Base-by-base conservation (phyloP, 108 stramenopile species). In the Pseudonitzschia delicatissima region DNA sequence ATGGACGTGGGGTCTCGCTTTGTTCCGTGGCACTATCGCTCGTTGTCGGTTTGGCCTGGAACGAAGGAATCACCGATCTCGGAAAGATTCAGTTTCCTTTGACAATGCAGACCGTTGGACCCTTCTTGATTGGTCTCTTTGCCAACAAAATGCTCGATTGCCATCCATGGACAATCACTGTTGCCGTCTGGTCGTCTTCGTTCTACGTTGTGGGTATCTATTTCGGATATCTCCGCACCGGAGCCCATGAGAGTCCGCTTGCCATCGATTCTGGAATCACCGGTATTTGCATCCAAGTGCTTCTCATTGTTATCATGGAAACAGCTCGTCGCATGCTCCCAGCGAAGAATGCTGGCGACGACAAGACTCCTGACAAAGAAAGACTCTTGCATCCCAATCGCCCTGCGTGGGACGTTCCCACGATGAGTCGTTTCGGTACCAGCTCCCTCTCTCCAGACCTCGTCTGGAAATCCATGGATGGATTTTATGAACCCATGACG, bases 1-100 rank as follows among this genome's bases (percentile, higher is more conserved):
- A 65, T 31, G 79, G 79, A 25, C 37, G 64, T 2, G 29, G n/a
- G 3, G 58, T 62, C 25, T 75, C 74, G 12, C 36, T 79, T 2
- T 20, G 37, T 25, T 23, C 68, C 12, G 58, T 48, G 12, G 36
- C 44, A 17, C 8, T 64, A 3, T 63, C 72, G 13, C 25, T 69
- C 26, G 11, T 62, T 11, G 3, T 68, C 5, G 59, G 58, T 11
- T 18, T 73, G 8, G 28, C 40, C 4, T 73, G 72, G 72, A 35
- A 61, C 35, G 23, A 39, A 23, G 66, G 59, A 12, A 61, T 67
- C 33, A 61, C 48, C 36, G 66, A 59, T 32, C 33, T 73, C 4
- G 27, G 29, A 21, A 33, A 17, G 21, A 60, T 73, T 39, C 68
- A 75, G n/a, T 57, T 69, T 26, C n/a, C 62, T n/a, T 31, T 75